A percentile compares a stretch with the other conserved stretches of the same genome.
These are phyloP conservation scores for Clonostachys solani DNA, from an alignment of 2,329 filamentous ascomycete genomes.

Conservation along the genomic window DNA sequence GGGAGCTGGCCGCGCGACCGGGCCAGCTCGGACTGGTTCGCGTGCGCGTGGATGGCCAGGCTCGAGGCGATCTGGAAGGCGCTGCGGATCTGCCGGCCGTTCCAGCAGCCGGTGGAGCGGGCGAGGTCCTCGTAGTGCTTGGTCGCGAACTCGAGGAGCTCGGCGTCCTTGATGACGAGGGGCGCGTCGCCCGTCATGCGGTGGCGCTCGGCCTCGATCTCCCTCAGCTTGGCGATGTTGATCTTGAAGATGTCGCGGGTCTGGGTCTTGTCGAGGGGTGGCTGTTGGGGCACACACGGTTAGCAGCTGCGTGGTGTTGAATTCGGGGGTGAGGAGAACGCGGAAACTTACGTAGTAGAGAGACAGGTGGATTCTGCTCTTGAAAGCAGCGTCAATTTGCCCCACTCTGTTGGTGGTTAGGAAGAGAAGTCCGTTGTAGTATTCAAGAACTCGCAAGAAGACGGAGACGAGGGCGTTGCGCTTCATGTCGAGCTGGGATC, in stretches of 20 bases:
- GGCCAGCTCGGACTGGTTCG: constrained; percentile 19
- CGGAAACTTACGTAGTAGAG: constrained; percentile 28
- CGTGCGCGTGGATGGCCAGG: constrained; percentile 28
- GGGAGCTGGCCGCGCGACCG: constrained; percentile 21
- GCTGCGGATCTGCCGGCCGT: constrained; percentile 30
- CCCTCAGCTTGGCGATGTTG: constrained; percentile 29
- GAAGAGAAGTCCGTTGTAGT: constrained; percentile 41
- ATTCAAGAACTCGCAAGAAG: constrained; percentile 40
- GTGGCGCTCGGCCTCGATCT: constrained; percentile 26
- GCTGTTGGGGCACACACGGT: constrained; percentile 8
- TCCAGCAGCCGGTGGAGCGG: constrained; percentile 21
- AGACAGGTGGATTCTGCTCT: constrained; percentile 39
- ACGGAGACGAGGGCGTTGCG: constrained; percentile 33
- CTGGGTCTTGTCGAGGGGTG: constrained; percentile 27
- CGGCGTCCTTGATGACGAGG: constrained; percentile 23
- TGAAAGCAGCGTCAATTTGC: constrained; percentile 43
- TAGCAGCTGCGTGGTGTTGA: background rate
- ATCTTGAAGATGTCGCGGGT: constrained; percentile 34
- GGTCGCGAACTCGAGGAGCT: constrained; percentile 20
- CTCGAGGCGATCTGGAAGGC: constrained; percentile 28
- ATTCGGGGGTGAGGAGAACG: background rate
- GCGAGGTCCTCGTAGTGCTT: constrained; percentile 23
- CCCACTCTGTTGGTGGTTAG: constrained; percentile 47
- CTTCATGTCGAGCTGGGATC: constrained; percentile 21
- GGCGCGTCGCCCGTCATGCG: constrained; percentile 26